Evolutionary conservation across 306 rosid genomes (phyloP), one percentile per base, ranked within the genome.

Genomic region (Trifolium subterraneum): DNA sequence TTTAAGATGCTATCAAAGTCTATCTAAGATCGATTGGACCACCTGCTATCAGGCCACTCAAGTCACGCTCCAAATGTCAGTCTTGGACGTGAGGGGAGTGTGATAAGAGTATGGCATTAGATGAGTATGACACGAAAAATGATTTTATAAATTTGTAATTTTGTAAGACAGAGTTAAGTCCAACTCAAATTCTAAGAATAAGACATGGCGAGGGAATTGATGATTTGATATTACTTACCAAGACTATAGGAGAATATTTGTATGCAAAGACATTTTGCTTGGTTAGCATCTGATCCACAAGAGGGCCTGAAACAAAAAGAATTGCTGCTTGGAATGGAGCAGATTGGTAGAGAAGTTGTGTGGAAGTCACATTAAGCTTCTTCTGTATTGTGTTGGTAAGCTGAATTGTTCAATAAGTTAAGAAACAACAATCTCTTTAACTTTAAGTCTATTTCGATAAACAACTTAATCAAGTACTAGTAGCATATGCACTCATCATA

Each of bases 251-350:
- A 71, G 95, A 84, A 80, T 92, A 94, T 82, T 90, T 90, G 84
- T 79, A 79, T 72, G 95, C 87, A 76, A 94, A 92, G 79, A 94
- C 97, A 78, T 77, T 90, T 75, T 87, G 86, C 59, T 90, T 84
- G 86, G 96, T 94, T 64, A 94, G 93, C 82, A 68, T 83, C 73
- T 90, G 90, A 83, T 94, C 99, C 25, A 94, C 92, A 29, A 87
- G 19, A 74, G 99, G 99, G 54, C 99, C 99, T 19, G 97, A 81
- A 59, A 94, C 92, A 73, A 92, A 92, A 9, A 94, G 95, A 86
- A 94, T 90, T 36, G 97, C 99, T 64, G 99, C 95, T 82, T 94
- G 99, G 84, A 90, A 94, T 67, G 99, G 99, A 2, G 97, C 89
- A 41, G 99, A 94, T 14, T 94, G 97, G 84, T 94, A 94, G 27